Evolutionary conservation across 345 rosid species (phyloP), one percentile per base, ranked within the genome.

Genomic region (Eucalyptus pauciflora): DNA sequence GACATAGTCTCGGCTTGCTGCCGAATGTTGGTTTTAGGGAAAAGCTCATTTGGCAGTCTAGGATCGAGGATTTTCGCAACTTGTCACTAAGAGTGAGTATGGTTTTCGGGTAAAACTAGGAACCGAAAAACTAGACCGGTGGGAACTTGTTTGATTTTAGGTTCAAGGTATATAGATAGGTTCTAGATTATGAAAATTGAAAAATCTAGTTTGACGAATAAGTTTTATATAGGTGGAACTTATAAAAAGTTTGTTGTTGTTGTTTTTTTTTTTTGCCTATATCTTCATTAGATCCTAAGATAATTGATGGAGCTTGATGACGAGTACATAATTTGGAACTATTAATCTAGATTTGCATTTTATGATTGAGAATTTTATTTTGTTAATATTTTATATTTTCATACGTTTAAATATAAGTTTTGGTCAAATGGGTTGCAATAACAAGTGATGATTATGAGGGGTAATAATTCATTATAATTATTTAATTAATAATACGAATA

Each of bases 391-490:
- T 50, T 51, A 7, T 7, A 51, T 51, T 7, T 51, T 51, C 4
- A 0, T 51, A 51, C 1, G 0, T 51, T 51, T 51, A 1, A 16
- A 51, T 51, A 7, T 51, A 51, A 51, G 0, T 51, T 17, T 1
- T 51, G 4, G 0, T 51, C 0, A 17, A 17, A 51, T 0, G 8
- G 22, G 0, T 51, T 17, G 4, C 0, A 51, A 3, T 51, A 7
- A 0, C 0, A 51, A 51, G 2, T 17, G 3, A 6, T 51, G 4
- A 3, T 17, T 51, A 17, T 4, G 54, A 51, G 0, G 0, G 0
- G 56, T 18, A 52, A 52, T 0, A 0, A 17, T 52, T 0, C 2
- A 18, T 52, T 52, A 52, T 0, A 18, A 52, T 52, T 0, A 0
- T 52, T 18, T 0, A 18, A 52, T 52, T 18, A 18, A 18, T 17